These are phyloP conservation scores for Trichoderma sp. DNA, from an alignment of 2,329 filamentous ascomycete genomes.

Conservation along the genomic window DNA sequence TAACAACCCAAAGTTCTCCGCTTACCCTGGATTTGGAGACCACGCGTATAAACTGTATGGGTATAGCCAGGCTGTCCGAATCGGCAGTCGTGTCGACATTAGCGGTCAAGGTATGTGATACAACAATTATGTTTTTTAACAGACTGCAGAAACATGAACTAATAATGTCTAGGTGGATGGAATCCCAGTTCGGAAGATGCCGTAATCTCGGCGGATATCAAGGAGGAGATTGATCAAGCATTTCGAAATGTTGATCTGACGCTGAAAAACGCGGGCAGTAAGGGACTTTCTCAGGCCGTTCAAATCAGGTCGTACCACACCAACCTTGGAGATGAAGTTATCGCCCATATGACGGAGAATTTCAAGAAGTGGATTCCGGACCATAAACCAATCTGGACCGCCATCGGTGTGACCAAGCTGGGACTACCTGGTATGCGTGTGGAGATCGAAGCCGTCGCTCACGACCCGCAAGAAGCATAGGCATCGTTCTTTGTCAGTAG, in stretches of 20 bases:
- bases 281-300: background rate
- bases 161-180: background rate
- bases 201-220: background rate
- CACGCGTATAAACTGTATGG: background rate
- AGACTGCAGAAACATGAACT: background rate
- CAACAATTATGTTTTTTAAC: background rate
- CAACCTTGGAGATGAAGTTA: background rate
- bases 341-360: background rate
- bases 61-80: background rate
- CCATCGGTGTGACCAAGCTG: background rate
- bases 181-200: background rate
- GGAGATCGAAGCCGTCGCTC: background rate
- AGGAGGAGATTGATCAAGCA: background rate
- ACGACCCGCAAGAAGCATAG: background rate
- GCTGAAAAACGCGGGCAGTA: background rate
- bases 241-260: background rate
- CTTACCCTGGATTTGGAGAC: background rate
- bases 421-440: background rate
- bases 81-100: background rate
- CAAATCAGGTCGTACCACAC: background rate
- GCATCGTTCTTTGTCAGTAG: background rate
- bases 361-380: background rate
- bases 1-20: background rate
- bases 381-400: background rate
- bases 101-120: background rate